Conservation (phyloP, 805 yeast species). For the Saturnispora dispora region DNA sequence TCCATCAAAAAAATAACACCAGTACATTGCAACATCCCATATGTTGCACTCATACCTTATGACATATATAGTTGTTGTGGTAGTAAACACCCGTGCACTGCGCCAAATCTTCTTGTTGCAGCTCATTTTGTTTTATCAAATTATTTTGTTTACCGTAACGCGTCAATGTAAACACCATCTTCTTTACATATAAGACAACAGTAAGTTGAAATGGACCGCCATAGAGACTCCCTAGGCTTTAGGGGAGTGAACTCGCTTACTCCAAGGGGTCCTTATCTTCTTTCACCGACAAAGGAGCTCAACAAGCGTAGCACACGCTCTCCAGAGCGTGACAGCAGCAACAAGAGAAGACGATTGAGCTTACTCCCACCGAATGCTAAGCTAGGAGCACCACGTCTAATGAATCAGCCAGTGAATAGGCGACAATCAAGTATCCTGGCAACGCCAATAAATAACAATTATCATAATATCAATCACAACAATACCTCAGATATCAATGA, state of each 20-base stretch:
- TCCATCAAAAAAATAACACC: background rate
- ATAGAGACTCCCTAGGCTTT: background rate
- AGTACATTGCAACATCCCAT: background rate
- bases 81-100: too few relatives aligned
- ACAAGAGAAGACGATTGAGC: constrained; percentile 23
- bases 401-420: constrained; percentile 16
- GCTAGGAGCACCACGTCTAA: constrained; percentile 25
- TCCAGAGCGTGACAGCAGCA: constrained; percentile 5
- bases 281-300: constrained; percentile 11
- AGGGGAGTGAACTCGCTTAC: constrained; percentile 10
- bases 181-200: background rate
- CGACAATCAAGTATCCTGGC: constrained; percentile 18
- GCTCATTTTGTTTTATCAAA: background rate
- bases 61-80: too few relatives aligned
- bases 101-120: background rate
- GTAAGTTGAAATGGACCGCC: background rate
- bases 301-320: constrained; percentile 7
- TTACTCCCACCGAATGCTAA: constrained; percentile 21
- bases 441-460: constrained; percentile 9
- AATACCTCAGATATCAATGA: constrained; percentile 16
- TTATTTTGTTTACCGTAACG: background rate
- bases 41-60: background rate
- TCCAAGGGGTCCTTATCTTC: constrained; percentile 15
- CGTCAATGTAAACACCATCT: background rate
- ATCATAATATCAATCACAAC: background rate